phyloP scores from a whole-genome alignment of 352 stramenopile species.

The Pythium apleroticum region DNA sequence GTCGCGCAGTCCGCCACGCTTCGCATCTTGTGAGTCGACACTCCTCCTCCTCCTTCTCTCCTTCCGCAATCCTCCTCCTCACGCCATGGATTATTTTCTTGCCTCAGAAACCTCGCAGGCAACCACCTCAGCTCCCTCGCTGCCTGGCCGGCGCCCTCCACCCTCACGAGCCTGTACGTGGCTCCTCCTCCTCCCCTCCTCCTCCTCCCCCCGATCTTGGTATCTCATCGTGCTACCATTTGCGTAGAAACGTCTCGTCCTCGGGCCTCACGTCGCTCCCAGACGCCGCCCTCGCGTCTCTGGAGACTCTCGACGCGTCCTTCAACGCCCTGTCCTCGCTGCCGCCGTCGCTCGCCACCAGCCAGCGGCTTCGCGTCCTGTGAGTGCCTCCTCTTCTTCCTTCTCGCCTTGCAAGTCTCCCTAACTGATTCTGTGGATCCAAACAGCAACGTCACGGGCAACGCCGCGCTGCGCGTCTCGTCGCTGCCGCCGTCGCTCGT shows the following conservation, averaged over 20 bases:
- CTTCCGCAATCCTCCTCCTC: background rate
- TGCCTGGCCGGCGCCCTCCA: background rate
- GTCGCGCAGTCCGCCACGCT: background rate
- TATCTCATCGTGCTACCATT: no score
- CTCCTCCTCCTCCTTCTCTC: background rate
- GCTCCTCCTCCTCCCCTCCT: background rate
- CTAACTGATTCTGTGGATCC: background rate
- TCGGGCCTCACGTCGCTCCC: background rate
- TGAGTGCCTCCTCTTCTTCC: background rate
- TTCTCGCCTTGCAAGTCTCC: background rate
- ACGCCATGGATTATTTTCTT: background rate
- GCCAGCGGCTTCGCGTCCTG: background rate
- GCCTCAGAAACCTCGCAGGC: constrained; percentile 1
- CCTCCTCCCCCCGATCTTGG: no score
- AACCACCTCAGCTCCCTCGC: background rate
- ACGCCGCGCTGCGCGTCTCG: background rate
- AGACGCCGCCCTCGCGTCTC: background rate
- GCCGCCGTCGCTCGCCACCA: background rate
- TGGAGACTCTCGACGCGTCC: background rate
- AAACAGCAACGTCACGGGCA: constrained; percentile 7
- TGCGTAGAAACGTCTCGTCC: background rate
- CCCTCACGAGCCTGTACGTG: constrained; percentile 2
- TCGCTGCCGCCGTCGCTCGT: constrained; percentile 8
- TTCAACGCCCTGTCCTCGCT: background rate
- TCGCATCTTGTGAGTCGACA: background rate